phyloP scores from a whole-genome alignment of 176 grass and related monocot species.

The Phoenix roebelenii region DNA sequence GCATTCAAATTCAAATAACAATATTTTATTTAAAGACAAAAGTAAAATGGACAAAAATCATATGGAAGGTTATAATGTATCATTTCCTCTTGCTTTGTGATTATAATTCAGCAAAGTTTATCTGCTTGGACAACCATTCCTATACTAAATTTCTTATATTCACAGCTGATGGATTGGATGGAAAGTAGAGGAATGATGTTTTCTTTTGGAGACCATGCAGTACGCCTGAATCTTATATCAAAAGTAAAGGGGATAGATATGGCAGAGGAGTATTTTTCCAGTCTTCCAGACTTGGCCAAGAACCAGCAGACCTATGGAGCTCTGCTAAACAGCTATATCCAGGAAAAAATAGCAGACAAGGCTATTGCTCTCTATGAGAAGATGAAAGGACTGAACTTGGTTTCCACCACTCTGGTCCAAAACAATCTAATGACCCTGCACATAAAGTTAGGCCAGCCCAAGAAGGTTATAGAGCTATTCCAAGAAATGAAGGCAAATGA shows the following conservation, averaged over 20 bases:
- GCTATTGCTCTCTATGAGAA: constrained; percentile 8
- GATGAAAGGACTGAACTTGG: constrained; percentile 11
- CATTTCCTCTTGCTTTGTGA: no score
- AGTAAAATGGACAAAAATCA: no score
- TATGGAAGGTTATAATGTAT: no score
- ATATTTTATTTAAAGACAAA: no score
- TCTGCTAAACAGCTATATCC: not conserved
- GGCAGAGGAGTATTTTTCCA: constrained; percentile 7
- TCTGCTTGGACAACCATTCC: no score
- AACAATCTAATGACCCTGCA: constrained; percentile 7
- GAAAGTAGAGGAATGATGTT: constrained; percentile 8
- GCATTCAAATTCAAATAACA: no score
- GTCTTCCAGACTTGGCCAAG: constrained; percentile 1
- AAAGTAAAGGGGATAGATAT: constrained; percentile 7
- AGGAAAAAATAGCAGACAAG: constrained; percentile 3
- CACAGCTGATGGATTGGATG: constrained; percentile 13
- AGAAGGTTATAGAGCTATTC: constrained; percentile 7
- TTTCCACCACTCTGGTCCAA: constrained; percentile 2
- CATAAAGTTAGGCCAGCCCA: not conserved
- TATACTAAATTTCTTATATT: no score
- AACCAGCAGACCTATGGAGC: constrained; percentile 2
- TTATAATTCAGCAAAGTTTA: no score
- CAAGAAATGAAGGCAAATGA: constrained; percentile 2
- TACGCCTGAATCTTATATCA: constrained; percentile 8
- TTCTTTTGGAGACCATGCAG: not conserved